Evolutionary conservation across 805 yeast genomes (phyloP).

Genomic region (Brettanomyces nanus): DNA sequence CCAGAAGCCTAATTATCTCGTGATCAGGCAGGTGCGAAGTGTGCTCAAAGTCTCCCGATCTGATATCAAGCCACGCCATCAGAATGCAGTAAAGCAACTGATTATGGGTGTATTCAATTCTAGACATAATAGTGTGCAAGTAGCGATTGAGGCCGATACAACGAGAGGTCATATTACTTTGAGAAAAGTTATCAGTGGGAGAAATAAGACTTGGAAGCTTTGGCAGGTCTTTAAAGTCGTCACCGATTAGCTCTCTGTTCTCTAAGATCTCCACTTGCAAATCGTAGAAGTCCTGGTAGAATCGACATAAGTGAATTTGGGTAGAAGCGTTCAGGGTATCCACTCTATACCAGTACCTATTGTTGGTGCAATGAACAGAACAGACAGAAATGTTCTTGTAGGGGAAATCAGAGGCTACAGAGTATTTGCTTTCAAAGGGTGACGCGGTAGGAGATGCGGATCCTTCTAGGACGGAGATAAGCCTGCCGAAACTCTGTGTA

Average conservation of each 20-base stretch:
- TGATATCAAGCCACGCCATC: conserved; percentile 3
- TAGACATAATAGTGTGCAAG: conserved; percentile 23
- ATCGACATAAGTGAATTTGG: conserved; percentile 35
- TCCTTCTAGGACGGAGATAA: conserved; percentile 2
- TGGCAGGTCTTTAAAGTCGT: conserved; percentile 24
- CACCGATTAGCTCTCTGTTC: not conserved
- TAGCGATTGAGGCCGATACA: conserved; percentile 34
- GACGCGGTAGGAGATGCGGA: not conserved
- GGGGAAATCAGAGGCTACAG: conserved; percentile 1
- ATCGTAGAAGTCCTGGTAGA: conserved; percentile 44
- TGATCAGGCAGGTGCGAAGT: conserved; percentile 20
- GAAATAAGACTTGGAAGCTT: conserved; percentile 41
- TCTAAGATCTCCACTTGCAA: conserved; percentile 26
- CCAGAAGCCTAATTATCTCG: conserved; percentile 7
- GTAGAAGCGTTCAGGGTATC: conserved; percentile 26
- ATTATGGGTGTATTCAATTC: conserved; percentile 1
- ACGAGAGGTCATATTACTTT: conserved; percentile 25
- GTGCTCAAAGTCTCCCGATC: conserved; percentile 20
- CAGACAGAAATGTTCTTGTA: conserved; percentile 27
- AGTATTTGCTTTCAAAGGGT: not conserved
- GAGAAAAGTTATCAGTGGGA: conserved; percentile 22
- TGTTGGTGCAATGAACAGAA: conserved; percentile 32
- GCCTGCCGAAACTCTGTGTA: not conserved
- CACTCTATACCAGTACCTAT: conserved; percentile 44
- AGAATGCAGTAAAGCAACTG: not conserved